Evolutionary conservation across 1,284 basidiomycete genomes (phyloP).

Genomic region (Puccinia novopanici): DNA sequence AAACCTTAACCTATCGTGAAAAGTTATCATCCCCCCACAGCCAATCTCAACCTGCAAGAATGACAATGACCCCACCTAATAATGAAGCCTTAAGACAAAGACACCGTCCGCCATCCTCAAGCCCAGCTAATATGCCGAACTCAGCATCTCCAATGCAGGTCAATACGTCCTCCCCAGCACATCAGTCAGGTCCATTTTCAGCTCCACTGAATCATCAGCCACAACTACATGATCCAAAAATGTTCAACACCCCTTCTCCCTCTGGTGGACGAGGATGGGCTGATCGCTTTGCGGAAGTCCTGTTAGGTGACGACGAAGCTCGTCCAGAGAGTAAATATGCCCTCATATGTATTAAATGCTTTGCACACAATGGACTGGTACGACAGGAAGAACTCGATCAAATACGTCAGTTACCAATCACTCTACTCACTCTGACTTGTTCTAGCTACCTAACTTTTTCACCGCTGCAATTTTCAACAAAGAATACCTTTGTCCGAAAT

Average conservation of each 20-base stretch:
- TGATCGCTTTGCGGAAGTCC: constrained; percentile 80
- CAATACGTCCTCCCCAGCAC: background rate
- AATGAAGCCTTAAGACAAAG: constrained; percentile 17
- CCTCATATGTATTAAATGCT: constrained; percentile 89
- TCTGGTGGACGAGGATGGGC: constrained; percentile 66
- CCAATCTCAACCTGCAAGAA: constrained; percentile 8
- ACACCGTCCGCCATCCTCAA: background rate
- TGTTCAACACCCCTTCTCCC: constrained; percentile 20
- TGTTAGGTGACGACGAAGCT: constrained; percentile 79
- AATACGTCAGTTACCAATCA: constrained; percentile 70
- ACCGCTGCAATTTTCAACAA: background rate
- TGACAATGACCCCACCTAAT: constrained; percentile 17
- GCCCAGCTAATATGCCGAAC: background rate
- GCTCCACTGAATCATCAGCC: constrained; percentile 83
- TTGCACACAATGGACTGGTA: constrained; percentile 89
- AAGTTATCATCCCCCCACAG: background rate
- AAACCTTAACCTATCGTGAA: background rate
- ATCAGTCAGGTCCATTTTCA: background rate
- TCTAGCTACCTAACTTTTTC: background rate
- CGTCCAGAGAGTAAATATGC: constrained; percentile 70
- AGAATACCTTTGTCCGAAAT: constrained; percentile 49
- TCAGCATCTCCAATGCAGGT: background rate
- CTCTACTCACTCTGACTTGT: too few species aligned
- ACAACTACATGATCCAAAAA: constrained; percentile 53
- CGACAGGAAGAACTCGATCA: constrained; percentile 85